These are phyloP conservation scores for Stipa capillata DNA, from an alignment of 176 grass and related monocot genomes.

Conservation along the genomic window DNA sequence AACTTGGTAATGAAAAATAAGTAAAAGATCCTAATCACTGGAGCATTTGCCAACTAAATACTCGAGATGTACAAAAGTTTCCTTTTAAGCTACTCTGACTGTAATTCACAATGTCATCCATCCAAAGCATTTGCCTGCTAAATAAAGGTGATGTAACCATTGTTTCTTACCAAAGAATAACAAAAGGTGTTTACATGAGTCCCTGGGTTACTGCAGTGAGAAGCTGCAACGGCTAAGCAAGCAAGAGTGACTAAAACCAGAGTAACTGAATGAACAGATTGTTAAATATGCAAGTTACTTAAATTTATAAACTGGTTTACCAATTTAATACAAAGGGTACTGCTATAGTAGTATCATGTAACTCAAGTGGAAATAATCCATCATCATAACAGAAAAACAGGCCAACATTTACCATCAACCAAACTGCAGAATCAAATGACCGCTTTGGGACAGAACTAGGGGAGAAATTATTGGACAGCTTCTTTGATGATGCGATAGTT, in stretches of 20 bases:
- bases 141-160: not conserved
- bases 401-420: slow-evolving; percentile 66
- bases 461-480: slow-evolving; percentile 46
- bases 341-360: not conserved
- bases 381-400: slow-evolving; percentile 5
- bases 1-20: not conserved
- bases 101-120: slow-evolving; percentile 5
- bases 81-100: not conserved
- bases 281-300: not conserved
- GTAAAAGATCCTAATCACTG: not conserved
- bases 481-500: slow-evolving; percentile 71
- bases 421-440: slow-evolving; percentile 83
- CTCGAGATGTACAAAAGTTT: not conserved
- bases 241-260: not conserved
- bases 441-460: slow-evolving; percentile 65
- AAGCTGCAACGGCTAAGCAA: not conserved
- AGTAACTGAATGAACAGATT: not conserved
- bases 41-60: not conserved
- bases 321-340: not conserved
- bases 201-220: not conserved
- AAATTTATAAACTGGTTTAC: not conserved
- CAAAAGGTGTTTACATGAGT: not conserved
- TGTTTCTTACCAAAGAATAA: not conserved
- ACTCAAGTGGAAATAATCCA: slow-evolving; percentile 3
- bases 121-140: not conserved